Percentiles rank a stretch among this genome's conserved stretches.
Conservation (phyloP, 352 stramenopile species). For the Nannochloropsis limnetica region DNA sequence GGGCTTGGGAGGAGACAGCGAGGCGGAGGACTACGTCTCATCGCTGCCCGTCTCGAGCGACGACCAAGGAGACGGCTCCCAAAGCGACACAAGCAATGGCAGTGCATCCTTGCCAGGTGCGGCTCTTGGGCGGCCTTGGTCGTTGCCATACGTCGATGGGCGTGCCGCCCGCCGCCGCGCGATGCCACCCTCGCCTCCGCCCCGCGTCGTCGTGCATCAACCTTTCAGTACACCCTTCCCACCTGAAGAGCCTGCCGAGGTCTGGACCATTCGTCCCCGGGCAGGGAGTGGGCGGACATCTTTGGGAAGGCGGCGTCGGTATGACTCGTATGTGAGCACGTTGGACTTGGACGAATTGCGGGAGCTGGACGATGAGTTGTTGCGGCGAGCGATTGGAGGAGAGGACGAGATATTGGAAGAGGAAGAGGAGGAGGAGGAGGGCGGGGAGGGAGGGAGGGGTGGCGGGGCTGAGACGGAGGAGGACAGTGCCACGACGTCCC, state of each 20-base stretch:
- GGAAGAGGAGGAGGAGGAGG: neutral
- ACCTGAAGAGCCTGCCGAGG: neutral
- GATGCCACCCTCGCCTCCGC: slow-evolving; percentile 6
- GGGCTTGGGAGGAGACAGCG: neutral
- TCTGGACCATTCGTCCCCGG: slow-evolving; percentile 4
- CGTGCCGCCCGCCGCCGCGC: neutral
- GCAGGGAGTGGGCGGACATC: slow-evolving; percentile 14
- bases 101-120: neutral
- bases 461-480: neutral
- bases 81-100: neutral
- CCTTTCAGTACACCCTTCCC: neutral
- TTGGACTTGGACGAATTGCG: slow-evolving; percentile 21
- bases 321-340: slow-evolving; percentile 26
- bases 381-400: neutral
- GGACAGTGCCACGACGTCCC: neutral
- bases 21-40: neutral
- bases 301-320: neutral
- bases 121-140: neutral
- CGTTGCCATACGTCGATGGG: neutral
- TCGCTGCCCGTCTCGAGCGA: slow-evolving; percentile 16
- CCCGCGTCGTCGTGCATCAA: neutral
- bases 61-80: neutral
- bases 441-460: neutral
- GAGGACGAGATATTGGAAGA: neutral
- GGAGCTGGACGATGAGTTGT: slow-evolving; percentile 20